Base-by-base conservation (phyloP, 1,284 basidiomycete species). In the Singerocomus inundabilis region DNA sequence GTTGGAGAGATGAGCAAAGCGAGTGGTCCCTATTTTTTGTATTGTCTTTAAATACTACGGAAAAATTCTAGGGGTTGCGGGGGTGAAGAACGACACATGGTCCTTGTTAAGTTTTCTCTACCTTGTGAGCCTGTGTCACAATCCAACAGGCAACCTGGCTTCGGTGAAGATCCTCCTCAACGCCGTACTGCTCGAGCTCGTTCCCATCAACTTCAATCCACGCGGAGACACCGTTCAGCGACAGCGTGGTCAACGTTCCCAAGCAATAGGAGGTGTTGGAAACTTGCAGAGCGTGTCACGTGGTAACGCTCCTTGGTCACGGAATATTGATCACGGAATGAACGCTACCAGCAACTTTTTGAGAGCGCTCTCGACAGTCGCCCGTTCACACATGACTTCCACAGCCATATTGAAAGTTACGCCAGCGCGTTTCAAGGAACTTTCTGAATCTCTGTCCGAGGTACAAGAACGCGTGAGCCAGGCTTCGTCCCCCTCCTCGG, bases 381-480 rank as follows among this genome's bases (percentile, higher is more conserved):
- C 44, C 42, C 45, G 51, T 44, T 40, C 38, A n/a, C 50, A 41
- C 29, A 62, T 62, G 61, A 31, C 53, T 26, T 47, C 63, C 38
- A 35, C 54, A 6, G 15, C 45, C 21, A 35, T 50, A 6, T 28
- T 31, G 21, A 57, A 55, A 34, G 46, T 57, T 2, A 16, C 55
- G 24, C 53, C 57, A 15, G 65, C 70, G 52, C 72, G 79, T 24
- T 68, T 68, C 15, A 58, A 70, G 24, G 84, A 86, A 54, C 68
- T 88, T 28, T 62, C 65, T 7, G 72, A 78, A 51, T 74, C 77
- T 8, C 70, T 88, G 6, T 55, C 69, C 4, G 77, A 80, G 52
- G 73, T 85, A 57, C 70, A 71, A 33, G 60, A 66, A 6, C 74
- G 80, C 31, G 74, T 88, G 24, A 60, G 70, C 50, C 52, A 58